Conservation (phyloP, 2,329 filamentous ascomycete genomes). For the Dendrostoma leiphaemia region DNA sequence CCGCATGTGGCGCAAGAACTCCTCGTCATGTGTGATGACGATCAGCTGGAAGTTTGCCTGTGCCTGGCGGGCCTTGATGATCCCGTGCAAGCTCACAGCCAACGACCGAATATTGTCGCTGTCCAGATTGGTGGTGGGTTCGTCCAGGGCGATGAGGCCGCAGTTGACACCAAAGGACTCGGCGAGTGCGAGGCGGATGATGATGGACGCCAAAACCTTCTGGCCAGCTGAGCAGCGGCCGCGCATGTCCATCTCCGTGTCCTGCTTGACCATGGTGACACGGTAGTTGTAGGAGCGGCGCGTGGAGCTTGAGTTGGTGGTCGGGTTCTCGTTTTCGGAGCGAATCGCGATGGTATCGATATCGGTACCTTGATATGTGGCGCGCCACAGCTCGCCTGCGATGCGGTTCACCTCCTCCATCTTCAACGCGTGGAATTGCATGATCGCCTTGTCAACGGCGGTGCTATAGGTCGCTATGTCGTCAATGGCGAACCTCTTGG, state of each 20-base stretch:
- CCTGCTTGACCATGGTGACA: conserved; percentile 95
- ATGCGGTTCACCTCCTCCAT: conserved; percentile 98
- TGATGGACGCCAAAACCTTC: conserved; percentile 94
- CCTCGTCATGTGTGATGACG: conserved; percentile 98
- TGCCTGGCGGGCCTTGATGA: conserved; percentile 77
- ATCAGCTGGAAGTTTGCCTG: conserved; percentile 98
- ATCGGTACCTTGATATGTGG: conserved; percentile 94
- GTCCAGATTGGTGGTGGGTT: conserved; percentile 96
- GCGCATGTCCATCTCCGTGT: conserved; percentile 99
- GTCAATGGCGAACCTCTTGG: conserved; percentile 88
- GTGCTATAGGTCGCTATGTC: conserved; percentile 80
- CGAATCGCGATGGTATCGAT: conserved; percentile 95
- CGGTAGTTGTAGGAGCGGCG: conserved; percentile 95
- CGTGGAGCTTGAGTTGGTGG: conserved; percentile 37
- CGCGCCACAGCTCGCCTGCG: conserved; percentile 93
- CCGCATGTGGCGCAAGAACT: conserved; percentile 90
- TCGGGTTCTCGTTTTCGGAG: conserved; percentile 76
- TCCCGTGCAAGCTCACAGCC: conserved; percentile 78
- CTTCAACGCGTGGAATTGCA: conserved; percentile 93
- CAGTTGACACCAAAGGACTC: conserved; percentile 97
- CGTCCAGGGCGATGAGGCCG: conserved; percentile 92
- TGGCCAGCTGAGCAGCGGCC: conserved; percentile 95
- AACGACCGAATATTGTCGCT: conserved; percentile 90
- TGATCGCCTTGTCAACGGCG: conserved; percentile 92
- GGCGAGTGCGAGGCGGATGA: conserved; percentile 92